These are phyloP conservation scores for Aureobasidium sp. DNA, from an alignment of 2,329 filamentous ascomycete species.

Conservation along the genomic window DNA sequence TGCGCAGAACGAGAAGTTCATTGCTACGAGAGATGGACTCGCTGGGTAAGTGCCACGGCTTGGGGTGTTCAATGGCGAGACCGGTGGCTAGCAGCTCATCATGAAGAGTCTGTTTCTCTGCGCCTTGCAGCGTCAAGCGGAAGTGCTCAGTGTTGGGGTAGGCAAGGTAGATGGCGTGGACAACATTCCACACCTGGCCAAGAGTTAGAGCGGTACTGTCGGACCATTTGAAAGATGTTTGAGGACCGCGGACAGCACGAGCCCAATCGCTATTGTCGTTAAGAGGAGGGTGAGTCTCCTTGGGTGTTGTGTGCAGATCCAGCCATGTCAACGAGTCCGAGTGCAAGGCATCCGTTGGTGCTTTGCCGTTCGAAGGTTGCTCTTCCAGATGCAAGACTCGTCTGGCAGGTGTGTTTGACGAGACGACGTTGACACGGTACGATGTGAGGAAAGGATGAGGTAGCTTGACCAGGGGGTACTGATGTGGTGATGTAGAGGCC, in stretches of 20 bases:
- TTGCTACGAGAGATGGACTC: slow-evolving; percentile 31
- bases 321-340: slow-evolving; percentile 32
- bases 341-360: slow-evolving; percentile 35
- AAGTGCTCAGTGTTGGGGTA: slow-evolving; percentile 41
- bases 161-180: slow-evolving; percentile 40
- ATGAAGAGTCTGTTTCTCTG: slow-evolving; percentile 30
- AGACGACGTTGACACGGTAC: slow-evolving; percentile 33
- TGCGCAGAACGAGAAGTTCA: slow-evolving; percentile 45
- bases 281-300: slow-evolving; percentile 23
- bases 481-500: neutral
- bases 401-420: slow-evolving; percentile 24
- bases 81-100: slow-evolving; percentile 37
- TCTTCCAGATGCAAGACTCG: slow-evolving; percentile 31
- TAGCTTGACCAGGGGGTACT: slow-evolving; percentile 33
- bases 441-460: slow-evolving; percentile 42
- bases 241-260: slow-evolving; percentile 38
- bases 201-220: slow-evolving; percentile 33
- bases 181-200: slow-evolving; percentile 42
- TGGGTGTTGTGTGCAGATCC: slow-evolving; percentile 27
- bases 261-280: slow-evolving; percentile 36
- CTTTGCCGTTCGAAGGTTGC: slow-evolving; percentile 27
- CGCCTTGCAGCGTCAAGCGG: slow-evolving; percentile 36
- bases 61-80: slow-evolving; percentile 39
- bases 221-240: slow-evolving; percentile 37
- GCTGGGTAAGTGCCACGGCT: slow-evolving; percentile 22